Conservation (phyloP, 345 rosid species). For the Rhizophora apiculata region DNA sequence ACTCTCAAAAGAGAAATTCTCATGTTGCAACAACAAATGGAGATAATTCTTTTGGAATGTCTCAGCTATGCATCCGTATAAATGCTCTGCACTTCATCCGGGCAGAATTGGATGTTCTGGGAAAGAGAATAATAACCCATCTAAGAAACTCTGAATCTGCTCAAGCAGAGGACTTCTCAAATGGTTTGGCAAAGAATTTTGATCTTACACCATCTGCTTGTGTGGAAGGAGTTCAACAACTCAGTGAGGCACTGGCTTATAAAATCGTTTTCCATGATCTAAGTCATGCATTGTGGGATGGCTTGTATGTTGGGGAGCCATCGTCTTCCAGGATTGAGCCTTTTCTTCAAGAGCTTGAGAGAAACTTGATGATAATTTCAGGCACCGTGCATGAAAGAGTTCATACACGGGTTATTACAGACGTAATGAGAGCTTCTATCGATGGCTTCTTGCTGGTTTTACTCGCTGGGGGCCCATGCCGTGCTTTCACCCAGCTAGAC, state of each 20-base stretch:
- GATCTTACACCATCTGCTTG: slow-evolving; percentile 83
- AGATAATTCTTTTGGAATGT: slow-evolving; percentile 56
- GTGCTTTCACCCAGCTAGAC: slow-evolving; percentile 73
- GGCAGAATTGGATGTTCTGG: slow-evolving; percentile 68
- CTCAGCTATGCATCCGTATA: slow-evolving; percentile 77
- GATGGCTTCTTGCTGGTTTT: slow-evolving; percentile 89
- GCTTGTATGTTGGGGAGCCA: slow-evolving; percentile 77
- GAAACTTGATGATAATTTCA: slow-evolving; percentile 52
- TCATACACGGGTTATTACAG: slow-evolving; percentile 70
- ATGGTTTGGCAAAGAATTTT: slow-evolving; percentile 74
- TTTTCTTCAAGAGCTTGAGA: slow-evolving; percentile 73
- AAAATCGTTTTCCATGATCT: slow-evolving; percentile 81
- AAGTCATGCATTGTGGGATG: slow-evolving; percentile 82
- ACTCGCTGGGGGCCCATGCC: slow-evolving; percentile 94
- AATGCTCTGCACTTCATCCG: slow-evolving; percentile 75
- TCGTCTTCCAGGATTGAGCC: slow-evolving; percentile 72
- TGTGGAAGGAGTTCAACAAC: slow-evolving; percentile 82
- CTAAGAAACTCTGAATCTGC: slow-evolving; percentile 94
- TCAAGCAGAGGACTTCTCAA: slow-evolving; percentile 75
- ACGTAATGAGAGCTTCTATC: slow-evolving; percentile 81
- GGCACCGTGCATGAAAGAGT: slow-evolving; percentile 77
- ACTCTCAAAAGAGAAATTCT: slow-evolving; percentile 66
- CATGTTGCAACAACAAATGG: slow-evolving; percentile 67
- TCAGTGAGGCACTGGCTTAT: slow-evolving; percentile 77
- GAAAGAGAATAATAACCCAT: slow-evolving; percentile 82